Percentiles rank a stretch among this genome's conserved stretches.
Conservation (phyloP, 176 grass and related monocot species). For the Olyra latifolia region DNA sequence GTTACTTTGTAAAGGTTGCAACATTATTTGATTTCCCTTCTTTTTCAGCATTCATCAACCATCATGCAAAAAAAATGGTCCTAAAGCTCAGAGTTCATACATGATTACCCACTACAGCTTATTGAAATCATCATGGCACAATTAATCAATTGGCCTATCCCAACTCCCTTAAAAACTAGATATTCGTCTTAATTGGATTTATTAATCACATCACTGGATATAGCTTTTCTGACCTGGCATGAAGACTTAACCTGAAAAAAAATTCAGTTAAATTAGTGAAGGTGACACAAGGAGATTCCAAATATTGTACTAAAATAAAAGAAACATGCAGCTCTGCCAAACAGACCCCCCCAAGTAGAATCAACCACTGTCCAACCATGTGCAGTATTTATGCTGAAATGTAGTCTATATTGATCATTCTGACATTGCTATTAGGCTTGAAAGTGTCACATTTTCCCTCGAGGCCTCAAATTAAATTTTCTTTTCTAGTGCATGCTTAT, state of each 20-base stretch:
- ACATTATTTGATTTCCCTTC: background rate
- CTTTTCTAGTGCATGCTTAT: background rate
- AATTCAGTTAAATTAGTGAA: background rate
- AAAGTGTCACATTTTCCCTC: background rate
- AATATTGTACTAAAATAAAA: background rate
- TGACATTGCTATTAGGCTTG: background rate
- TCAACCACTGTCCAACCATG: background rate
- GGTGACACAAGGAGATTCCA: background rate
- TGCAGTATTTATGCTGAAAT: background rate
- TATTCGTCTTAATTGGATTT: background rate
- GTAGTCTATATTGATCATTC: background rate
- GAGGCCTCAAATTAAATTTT: background rate
- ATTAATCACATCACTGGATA: background rate
- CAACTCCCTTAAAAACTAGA: background rate
- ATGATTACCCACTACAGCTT: constrained; percentile 12
- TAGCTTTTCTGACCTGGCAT: background rate
- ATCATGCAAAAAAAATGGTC: background rate
- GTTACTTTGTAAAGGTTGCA: too few relatives aligned
- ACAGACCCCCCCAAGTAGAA: background rate
- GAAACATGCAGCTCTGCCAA: background rate
- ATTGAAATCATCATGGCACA: background rate
- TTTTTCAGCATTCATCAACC: background rate
- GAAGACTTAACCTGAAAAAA: background rate
- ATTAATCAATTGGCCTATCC: background rate
- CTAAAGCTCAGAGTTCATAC: background rate